phyloP scores from a whole-genome alignment of 1,284 basidiomycete genomes.

The Wallemia mellicola region DNA sequence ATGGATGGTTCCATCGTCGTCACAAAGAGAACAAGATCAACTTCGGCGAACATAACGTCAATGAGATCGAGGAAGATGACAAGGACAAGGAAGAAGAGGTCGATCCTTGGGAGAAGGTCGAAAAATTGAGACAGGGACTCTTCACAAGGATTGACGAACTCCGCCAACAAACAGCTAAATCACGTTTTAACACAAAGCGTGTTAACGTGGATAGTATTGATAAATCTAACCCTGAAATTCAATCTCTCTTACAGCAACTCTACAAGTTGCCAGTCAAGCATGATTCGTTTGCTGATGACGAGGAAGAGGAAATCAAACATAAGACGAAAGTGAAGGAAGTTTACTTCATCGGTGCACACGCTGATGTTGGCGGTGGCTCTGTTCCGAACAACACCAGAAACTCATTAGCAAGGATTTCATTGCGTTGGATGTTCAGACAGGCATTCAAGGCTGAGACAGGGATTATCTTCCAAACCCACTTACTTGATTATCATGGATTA shows the following conservation, averaged over 20 bases:
- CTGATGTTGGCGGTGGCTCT: constrained; percentile 1
- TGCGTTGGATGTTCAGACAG: constrained; percentile 13
- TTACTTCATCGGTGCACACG: constrained; percentile 12
- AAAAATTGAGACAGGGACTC: not conserved
- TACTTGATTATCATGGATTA: constrained; percentile 8
- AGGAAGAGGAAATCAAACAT: not conserved
- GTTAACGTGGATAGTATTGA: not conserved
- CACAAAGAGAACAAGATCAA: not conserved
- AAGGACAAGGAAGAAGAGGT: not conserved
- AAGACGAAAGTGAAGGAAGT: constrained; percentile 6
- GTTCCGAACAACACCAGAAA: constrained; percentile 9
- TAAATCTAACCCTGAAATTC: not conserved
- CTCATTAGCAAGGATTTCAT: constrained; percentile 10
- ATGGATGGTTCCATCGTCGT: not conserved
- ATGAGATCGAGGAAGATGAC: not conserved
- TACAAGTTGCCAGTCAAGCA: not conserved
- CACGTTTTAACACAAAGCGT: not conserved
- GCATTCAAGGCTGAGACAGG: constrained; percentile 8
- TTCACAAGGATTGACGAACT: not conserved
- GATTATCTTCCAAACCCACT: constrained; percentile 9
- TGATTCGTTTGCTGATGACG: not conserved
- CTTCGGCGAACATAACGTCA: not conserved
- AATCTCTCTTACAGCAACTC: not conserved
- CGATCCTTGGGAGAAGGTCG: not conserved
- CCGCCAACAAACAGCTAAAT: not conserved